A percentile compares a stretch with the other conserved stretches of the same genome.
phyloP scores from a whole-genome alignment of 257 asterid species.

The Linaria vulgaris region DNA sequence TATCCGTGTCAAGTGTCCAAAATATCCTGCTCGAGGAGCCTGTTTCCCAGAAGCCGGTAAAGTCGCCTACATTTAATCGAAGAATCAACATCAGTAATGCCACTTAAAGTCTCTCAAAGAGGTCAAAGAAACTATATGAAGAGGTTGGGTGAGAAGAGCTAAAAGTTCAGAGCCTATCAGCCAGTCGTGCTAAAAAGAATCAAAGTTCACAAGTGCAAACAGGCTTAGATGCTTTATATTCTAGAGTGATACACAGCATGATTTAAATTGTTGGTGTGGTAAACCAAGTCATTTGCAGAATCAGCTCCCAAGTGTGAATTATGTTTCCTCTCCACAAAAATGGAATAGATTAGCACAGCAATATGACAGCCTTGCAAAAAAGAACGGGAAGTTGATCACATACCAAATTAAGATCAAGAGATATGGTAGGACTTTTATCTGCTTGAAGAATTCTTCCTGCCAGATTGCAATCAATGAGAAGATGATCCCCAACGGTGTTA shows the following conservation, averaged over 20 bases:
- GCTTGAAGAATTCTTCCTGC: constrained; percentile 69
- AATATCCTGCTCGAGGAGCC: constrained; percentile 78
- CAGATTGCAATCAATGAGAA: constrained; percentile 68
- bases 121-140: not conserved
- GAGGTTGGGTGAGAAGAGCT: not conserved
- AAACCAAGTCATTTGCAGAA: constrained; percentile 4
- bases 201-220: not conserved
- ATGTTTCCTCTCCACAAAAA: constrained; percentile 9
- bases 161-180: not conserved
- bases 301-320: not conserved
- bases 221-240: not conserved
- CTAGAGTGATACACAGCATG: constrained; percentile 6
- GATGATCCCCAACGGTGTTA: constrained; percentile 57
- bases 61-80: constrained; percentile 67
- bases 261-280: constrained; percentile 11
- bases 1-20: constrained; percentile 82
- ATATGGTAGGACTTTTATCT: constrained; percentile 57
- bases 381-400: constrained; percentile 7
- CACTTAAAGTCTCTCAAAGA: not conserved
- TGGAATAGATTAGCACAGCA: constrained; percentile 4
- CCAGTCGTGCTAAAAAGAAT: constrained; percentile 19
- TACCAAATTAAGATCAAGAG: constrained; percentile 63
- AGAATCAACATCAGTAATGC: constrained; percentile 16
- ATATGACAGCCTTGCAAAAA: constrained; percentile 7
- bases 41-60: constrained; percentile 58